Evolutionary conservation across 495 filamentous ascomycete genomes (phyloP).

Genomic region (Penicillium paxilli): DNA sequence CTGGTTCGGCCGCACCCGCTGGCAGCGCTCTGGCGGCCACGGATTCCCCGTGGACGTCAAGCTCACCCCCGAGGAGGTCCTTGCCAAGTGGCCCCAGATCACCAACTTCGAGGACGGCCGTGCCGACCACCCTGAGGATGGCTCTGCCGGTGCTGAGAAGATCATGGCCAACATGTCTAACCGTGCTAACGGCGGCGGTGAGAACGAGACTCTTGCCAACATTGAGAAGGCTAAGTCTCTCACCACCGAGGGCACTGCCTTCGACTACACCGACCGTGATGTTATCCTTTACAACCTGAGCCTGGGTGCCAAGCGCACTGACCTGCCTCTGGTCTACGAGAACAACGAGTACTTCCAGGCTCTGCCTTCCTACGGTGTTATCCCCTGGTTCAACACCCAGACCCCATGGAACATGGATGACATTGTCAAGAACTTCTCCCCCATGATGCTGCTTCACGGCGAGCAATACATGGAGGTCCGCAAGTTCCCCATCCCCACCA

Average conservation of each 20-base stretch:
- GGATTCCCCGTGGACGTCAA: slow-evolving; percentile 89
- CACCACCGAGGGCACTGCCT: slow-evolving; percentile 72
- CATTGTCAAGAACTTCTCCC: slow-evolving; percentile 89
- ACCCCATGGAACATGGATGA: slow-evolving; percentile 79
- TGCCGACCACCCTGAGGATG: slow-evolving; percentile 83
- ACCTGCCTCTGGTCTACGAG: slow-evolving; percentile 86
- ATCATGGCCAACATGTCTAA: slow-evolving; percentile 94
- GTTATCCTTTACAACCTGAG: slow-evolving; percentile 95
- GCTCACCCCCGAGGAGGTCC: slow-evolving; percentile 84
- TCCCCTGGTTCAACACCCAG: slow-evolving; percentile 86
- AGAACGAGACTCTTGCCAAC: slow-evolving; percentile 57
- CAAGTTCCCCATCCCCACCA: slow-evolving; percentile 91
- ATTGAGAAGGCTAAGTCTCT: slow-evolving; percentile 78
- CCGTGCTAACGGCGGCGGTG: slow-evolving; percentile 48
- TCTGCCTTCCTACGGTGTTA: slow-evolving; percentile 90
- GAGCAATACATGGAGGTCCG: slow-evolving; percentile 97
- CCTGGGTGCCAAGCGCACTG: slow-evolving; percentile 88
- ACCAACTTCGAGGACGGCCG: slow-evolving; percentile 86
- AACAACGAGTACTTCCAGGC: slow-evolving; percentile 87
- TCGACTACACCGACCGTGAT: slow-evolving; percentile 80
- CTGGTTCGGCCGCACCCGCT: slow-evolving; percentile 88
- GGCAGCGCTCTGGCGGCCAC: slow-evolving; percentile 90
- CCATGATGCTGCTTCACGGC: slow-evolving; percentile 99
- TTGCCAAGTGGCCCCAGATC: slow-evolving; percentile 76
- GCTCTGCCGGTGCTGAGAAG: slow-evolving; percentile 73